These are phyloP conservation scores for Aspergillus viridinutans DNA, from an alignment of 2,329 filamentous ascomycete species.

Conservation along the genomic window DNA sequence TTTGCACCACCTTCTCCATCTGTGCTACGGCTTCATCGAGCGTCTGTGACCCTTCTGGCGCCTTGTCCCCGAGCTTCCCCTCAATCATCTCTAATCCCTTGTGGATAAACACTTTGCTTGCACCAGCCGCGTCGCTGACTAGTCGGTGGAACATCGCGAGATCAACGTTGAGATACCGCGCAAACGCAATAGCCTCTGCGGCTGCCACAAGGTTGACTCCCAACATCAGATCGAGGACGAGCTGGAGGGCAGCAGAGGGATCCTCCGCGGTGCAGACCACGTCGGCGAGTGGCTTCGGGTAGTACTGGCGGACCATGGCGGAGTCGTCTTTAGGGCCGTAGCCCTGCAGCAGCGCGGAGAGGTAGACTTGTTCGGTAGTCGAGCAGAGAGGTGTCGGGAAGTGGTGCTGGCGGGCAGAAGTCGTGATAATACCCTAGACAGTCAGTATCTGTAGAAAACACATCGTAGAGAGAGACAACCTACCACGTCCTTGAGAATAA, in stretches of 20 bases:
- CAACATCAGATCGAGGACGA: constrained; percentile 42
- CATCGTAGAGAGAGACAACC: constrained; percentile 5
- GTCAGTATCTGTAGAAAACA: neutral
- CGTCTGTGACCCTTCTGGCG: constrained; percentile 31
- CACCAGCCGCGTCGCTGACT: constrained; percentile 46
- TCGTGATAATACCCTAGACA: constrained; percentile 59
- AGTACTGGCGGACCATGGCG: constrained; percentile 54
- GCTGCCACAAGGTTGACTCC: constrained; percentile 49
- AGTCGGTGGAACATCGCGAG: constrained; percentile 44
- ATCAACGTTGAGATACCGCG: constrained; percentile 43
- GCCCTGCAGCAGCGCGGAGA: constrained; percentile 56
- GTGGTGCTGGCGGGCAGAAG: constrained; percentile 54
- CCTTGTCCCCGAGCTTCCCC: constrained; percentile 20
- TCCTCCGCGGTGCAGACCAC: constrained; percentile 32
- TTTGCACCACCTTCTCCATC: constrained; percentile 41
- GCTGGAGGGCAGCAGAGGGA: constrained; percentile 32
- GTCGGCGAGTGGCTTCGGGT: constrained; percentile 36
- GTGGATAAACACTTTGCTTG: constrained; percentile 43
- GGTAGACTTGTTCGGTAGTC: constrained; percentile 62
- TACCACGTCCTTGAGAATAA: constrained; percentile 57
- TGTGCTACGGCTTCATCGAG: constrained; percentile 36
- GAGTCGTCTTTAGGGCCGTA: constrained; percentile 54
- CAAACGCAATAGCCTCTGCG: constrained; percentile 47
- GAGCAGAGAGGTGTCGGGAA: constrained; percentile 61
- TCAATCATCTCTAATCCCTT: constrained; percentile 36